Percentiles rank a stretch among this genome's conserved stretches.
Evolutionary conservation across 306 rosid species (phyloP).

Genomic region (Pyrus betulifolia): DNA sequence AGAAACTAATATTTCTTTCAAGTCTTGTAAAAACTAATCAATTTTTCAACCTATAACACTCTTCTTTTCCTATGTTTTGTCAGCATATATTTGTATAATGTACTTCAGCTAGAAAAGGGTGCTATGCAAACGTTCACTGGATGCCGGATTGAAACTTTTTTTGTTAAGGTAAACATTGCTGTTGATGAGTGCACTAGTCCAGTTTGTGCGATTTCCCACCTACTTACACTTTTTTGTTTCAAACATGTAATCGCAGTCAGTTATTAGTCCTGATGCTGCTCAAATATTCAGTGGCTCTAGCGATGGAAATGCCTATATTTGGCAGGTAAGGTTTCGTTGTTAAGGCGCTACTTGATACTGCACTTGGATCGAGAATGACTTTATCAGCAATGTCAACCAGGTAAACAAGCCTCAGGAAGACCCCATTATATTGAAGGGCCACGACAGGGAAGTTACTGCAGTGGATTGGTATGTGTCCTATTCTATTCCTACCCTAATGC

Average conservation of each 20-base stretch:
- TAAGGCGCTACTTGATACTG: not conserved
- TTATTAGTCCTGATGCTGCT: slow-evolving; percentile 80
- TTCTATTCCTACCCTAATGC: slow-evolving; percentile 1
- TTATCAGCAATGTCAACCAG: slow-evolving; percentile 34
- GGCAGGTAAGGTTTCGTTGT: slow-evolving; percentile 53
- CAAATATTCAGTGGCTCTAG: slow-evolving; percentile 84
- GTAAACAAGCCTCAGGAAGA: slow-evolving; percentile 56
- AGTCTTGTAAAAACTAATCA: not conserved
- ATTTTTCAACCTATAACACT: not conserved
- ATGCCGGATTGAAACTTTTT: slow-evolving; percentile 70
- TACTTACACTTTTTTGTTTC: slow-evolving; percentile 7
- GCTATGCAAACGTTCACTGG: slow-evolving; percentile 68
- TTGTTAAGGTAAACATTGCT: slow-evolving; percentile 60
- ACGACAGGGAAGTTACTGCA: slow-evolving; percentile 78
- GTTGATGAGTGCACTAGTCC: not conserved
- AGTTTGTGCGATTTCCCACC: not conserved
- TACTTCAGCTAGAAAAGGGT: slow-evolving; percentile 85
- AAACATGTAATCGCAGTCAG: slow-evolving; percentile 49
- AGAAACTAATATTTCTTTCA: not conserved
- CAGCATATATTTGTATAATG: slow-evolving; percentile 72
- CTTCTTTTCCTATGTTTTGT: not conserved
- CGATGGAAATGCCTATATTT: slow-evolving; percentile 69
- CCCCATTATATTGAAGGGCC: slow-evolving; percentile 55
- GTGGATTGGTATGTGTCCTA: slow-evolving; percentile 56
- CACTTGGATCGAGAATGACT: slow-evolving; percentile 3